Evolutionary conservation across 148 eudicot genomes (phyloP), one percentile per base, ranked within the genome.

Genomic region (Amaranthus palmeri): DNA sequence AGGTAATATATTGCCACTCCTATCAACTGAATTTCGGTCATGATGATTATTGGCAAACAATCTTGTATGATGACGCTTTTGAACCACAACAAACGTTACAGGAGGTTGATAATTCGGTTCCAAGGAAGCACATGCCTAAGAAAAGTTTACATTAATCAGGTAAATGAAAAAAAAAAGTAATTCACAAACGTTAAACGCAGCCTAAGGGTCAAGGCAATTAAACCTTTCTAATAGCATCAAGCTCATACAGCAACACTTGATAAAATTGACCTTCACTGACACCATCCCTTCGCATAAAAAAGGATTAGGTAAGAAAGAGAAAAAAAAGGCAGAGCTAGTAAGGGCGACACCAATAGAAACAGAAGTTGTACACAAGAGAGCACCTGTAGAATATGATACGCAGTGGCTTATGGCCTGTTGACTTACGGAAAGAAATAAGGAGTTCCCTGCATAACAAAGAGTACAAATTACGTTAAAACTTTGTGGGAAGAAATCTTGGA

Each of bases 101-200:
- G 88, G 85, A 18, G 98, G 96, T 86, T 93, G 98, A 77, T 93
- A 90, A 74, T 90, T 86, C 43, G 92, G 91, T 76, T 92, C 98
- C 81, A 92, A 71, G 10, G 93, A 86, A 65, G 87, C 86, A 75
- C 98, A 92, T 57, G 98, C 92, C 92, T 88, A 77, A 15, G n/a
- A 76, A 15, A 66, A 67, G 10, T 4, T 7, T 54, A 11, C 10
- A 52, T 25, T 8, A 47, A 3, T 6, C 7, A 15, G 47, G 69
- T 42, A 10, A 54, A 41, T 25, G 18, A 52, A 67, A 6, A 18
- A 14, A 71, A 41, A 42, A 2, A 56, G 3, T 4, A 63, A 18
- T n/a, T 51, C 41, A 10, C 43, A 52, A 15, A 10, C 44, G 41
- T 25, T 9, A 56, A 55, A 7, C 12, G 8, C 7, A 52, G 15